Evolutionary conservation across 1,284 basidiomycete genomes (phyloP), one percentile per base, ranked within the genome.

Genomic region (Kalmanozyma brasiliensis): DNA sequence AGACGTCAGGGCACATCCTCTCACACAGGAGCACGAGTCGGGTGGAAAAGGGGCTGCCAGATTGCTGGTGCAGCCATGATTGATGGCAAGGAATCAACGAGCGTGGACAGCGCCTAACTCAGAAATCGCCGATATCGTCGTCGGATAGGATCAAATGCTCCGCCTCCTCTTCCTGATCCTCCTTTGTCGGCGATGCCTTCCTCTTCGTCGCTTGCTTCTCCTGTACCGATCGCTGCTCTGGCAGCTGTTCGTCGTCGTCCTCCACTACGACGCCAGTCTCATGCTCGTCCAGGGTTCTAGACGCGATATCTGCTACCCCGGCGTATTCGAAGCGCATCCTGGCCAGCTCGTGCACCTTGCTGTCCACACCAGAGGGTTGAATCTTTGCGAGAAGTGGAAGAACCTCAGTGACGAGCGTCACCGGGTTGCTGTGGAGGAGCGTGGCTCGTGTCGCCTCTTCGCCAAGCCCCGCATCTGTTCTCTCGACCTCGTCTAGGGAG

Each of bases 41-140:
- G n/a, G n/a, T n/a, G n/a, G n/a, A n/a, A n/a, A n/a, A n/a, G n/a
- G n/a, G n/a, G n/a, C n/a, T n/a, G n/a, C n/a, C n/a, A n/a, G n/a
- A n/a, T n/a, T n/a, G n/a, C n/a, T n/a, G n/a, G n/a, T n/a, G n/a
- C n/a, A n/a, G n/a, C n/a, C n/a, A n/a, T n/a, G n/a, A n/a, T n/a
- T n/a, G n/a, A n/a, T n/a, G n/a, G n/a, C n/a, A n/a, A n/a, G n/a
- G n/a, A n/a, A n/a, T n/a, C n/a, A n/a, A n/a, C 26, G 26, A 11
- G n/a, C 23, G 20, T 19, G 14, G 17, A n/a, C 10, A 26, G 24
- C 5, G 19, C 32, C 23, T 24, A 42, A 16, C 22, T 52, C 37
- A 71, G 22, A 62, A 71, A 7, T 71, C 68, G 20, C 16, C 62
- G 34, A 71, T 71, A 33, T 71, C 63, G 46, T 71, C 68, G 17